phyloP scores from a whole-genome alignment of 2,329 filamentous ascomycete genomes.

The Verruconis gallopava region DNA sequence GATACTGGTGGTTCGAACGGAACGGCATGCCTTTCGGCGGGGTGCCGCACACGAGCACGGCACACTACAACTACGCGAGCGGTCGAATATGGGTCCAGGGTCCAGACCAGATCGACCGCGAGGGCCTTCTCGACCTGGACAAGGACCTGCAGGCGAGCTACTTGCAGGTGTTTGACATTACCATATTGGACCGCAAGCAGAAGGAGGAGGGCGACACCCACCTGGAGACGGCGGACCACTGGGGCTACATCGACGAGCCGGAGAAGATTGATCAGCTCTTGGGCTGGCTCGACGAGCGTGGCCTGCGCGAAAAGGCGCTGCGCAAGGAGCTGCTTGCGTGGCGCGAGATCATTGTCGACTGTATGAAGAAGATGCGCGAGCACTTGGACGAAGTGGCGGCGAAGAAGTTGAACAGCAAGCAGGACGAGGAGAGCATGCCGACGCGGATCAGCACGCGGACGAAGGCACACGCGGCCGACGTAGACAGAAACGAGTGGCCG shows the following conservation, averaged over 20 bases:
- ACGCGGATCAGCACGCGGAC: conserved; percentile 47
- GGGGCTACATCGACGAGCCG: conserved; percentile 82
- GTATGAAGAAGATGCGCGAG: conserved; percentile 67
- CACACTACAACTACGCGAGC: conserved; percentile 78
- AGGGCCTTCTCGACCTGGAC: conserved; percentile 71
- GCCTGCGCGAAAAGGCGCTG: conserved; percentile 73
- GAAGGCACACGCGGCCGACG: conserved; percentile 42
- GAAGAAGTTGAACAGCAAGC: conserved; percentile 32
- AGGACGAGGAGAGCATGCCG: conserved; percentile 32
- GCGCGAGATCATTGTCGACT: conserved; percentile 59
- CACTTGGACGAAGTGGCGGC: conserved; percentile 49
- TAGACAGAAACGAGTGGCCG: conserved; percentile 39
- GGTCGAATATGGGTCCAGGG: conserved; percentile 95
- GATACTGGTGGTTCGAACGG: conserved; percentile 98
- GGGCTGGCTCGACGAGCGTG: conserved; percentile 77
- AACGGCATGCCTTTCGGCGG: conserved; percentile 96
- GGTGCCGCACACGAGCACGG: conserved; percentile 76
- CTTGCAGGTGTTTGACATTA: conserved; percentile 63
- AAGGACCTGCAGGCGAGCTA: conserved; percentile 64
- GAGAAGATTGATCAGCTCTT: conserved; percentile 67
- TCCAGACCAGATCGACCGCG: conserved; percentile 74
- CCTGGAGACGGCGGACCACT: conserved; percentile 64
- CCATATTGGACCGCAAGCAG: conserved; percentile 71
- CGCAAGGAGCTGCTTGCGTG: conserved; percentile 73
- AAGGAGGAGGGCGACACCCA: conserved; percentile 74